Evolutionary conservation across 2,329 filamentous ascomycete genomes (phyloP).

Genomic region (Trichoderma afroharzianum): DNA sequence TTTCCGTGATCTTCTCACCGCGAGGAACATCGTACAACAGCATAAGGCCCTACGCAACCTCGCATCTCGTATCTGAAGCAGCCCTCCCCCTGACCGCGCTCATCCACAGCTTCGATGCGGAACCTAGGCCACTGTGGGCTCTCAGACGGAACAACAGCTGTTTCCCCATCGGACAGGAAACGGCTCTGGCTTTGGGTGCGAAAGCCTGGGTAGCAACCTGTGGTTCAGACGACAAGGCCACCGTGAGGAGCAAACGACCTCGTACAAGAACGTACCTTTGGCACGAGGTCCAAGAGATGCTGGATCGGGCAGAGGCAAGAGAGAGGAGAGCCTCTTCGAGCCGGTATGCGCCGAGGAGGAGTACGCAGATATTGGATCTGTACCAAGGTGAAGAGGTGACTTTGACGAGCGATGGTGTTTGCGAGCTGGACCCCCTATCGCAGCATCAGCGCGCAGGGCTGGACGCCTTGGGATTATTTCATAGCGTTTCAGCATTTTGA

Average conservation of each 20-base stretch:
- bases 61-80: slow-evolving; percentile 52
- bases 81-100: slow-evolving; percentile 61
- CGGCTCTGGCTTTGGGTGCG: slow-evolving; percentile 51
- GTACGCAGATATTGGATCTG: slow-evolving; percentile 42
- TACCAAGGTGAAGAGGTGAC: slow-evolving; percentile 41
- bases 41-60: slow-evolving; percentile 53
- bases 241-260: slow-evolving; percentile 35
- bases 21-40: slow-evolving; percentile 56
- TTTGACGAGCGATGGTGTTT: slow-evolving; percentile 39
- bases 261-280: background rate
- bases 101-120: slow-evolving; percentile 60
- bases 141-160: slow-evolving; percentile 55
- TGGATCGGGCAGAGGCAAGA: slow-evolving; percentile 20
- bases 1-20: slow-evolving; percentile 63
- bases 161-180: slow-evolving; percentile 53
- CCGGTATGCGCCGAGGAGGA: background rate
- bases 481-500: background rate
- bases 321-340: slow-evolving; percentile 17
- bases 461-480: background rate
- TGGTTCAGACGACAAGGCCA: slow-evolving; percentile 51
- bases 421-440: slow-evolving; percentile 17
- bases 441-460: background rate
- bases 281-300: slow-evolving; percentile 41
- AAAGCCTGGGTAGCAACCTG: slow-evolving; percentile 59
- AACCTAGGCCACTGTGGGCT: slow-evolving; percentile 59